Conservation (phyloP, 495 filamentous ascomycete genomes). For the Podospora didyma region DNA sequence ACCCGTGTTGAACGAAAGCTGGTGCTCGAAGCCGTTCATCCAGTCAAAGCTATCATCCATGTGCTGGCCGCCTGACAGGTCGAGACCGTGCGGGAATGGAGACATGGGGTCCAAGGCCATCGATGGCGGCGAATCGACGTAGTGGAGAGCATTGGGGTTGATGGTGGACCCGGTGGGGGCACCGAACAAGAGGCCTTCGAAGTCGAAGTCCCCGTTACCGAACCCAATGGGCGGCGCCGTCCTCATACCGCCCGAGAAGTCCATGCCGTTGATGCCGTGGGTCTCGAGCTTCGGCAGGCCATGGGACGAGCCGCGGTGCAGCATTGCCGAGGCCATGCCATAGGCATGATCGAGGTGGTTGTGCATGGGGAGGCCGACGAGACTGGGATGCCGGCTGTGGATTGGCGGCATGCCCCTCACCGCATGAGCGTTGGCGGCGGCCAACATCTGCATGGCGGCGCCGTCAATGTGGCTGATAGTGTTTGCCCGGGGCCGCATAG, state of each 20-base stretch:
- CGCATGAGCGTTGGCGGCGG: constrained; percentile 48
- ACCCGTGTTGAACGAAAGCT: constrained; percentile 63
- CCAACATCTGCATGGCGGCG: constrained; percentile 64
- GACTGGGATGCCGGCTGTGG: constrained; percentile 60
- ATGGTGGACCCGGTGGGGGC: constrained; percentile 63
- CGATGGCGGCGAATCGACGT: constrained; percentile 74
- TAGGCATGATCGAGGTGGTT: constrained; percentile 49
- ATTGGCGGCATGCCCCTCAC: constrained; percentile 54
- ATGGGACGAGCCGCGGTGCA: constrained; percentile 58
- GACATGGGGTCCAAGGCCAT: constrained; percentile 70
- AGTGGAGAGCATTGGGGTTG: constrained; percentile 94
- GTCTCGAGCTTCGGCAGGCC: constrained; percentile 84
- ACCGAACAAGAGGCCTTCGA: constrained; percentile 70
- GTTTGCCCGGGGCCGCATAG: constrained; percentile 87
- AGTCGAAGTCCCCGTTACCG: constrained; percentile 67
- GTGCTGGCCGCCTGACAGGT: constrained; percentile 51
- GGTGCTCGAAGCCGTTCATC: constrained; percentile 77
- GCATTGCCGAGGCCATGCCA: constrained; percentile 65
- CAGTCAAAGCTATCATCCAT: constrained; percentile 80
- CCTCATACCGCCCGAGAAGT: constrained; percentile 63
- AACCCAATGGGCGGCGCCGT: constrained; percentile 78
- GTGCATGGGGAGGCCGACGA: constrained; percentile 61
- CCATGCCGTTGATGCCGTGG: constrained; percentile 48
- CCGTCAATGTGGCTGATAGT: constrained; percentile 95
- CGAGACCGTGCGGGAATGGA: constrained; percentile 65